Evolutionary conservation across 352 stramenopile genomes (phyloP).

Genomic region (Pythium folliculosum): DNA sequence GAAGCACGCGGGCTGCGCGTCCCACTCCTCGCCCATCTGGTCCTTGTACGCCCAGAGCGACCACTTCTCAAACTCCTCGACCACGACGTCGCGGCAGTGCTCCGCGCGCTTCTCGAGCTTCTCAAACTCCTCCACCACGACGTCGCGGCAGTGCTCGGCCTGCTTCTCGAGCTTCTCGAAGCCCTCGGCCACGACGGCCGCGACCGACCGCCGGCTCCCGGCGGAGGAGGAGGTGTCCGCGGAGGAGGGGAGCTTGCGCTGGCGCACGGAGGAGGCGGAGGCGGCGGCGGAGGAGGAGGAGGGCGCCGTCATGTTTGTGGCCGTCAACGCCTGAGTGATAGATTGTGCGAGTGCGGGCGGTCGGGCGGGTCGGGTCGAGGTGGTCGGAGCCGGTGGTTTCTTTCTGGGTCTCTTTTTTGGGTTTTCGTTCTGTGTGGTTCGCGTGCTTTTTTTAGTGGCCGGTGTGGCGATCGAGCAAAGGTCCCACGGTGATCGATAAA

Average conservation of each 20-base stretch:
- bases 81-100: constrained; percentile 59
- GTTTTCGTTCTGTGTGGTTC: neutral
- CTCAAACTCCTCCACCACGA: constrained; percentile 48
- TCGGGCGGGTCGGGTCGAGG: no score
- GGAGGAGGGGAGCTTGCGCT: constrained; percentile 12
- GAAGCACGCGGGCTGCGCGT: constrained; percentile 85
- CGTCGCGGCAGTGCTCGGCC: constrained; percentile 62
- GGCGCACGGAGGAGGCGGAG: constrained; percentile 13
- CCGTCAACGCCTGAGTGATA: neutral
- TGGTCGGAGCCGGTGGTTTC: neutral
- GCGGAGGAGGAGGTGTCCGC: neutral
- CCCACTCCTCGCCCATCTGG: constrained; percentile 78
- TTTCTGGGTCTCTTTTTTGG: neutral
- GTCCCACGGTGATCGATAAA: neutral
- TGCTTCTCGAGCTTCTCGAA: constrained; percentile 56
- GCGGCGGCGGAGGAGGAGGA: neutral
- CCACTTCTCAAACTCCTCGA: constrained; percentile 50
- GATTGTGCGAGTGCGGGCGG: neutral
- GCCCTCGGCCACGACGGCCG: constrained; percentile 49
- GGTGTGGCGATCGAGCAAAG: neutral
- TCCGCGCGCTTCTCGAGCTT: constrained; percentile 60
- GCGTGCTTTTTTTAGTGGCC: neutral
- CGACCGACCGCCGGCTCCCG: constrained; percentile 7
- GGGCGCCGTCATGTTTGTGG: neutral
- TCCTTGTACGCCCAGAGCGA: constrained; percentile 80